These are phyloP conservation scores for Linnemannia elongata DNA, from an alignment of 192 early-diverging fungal species.

Conservation along the genomic window DNA sequence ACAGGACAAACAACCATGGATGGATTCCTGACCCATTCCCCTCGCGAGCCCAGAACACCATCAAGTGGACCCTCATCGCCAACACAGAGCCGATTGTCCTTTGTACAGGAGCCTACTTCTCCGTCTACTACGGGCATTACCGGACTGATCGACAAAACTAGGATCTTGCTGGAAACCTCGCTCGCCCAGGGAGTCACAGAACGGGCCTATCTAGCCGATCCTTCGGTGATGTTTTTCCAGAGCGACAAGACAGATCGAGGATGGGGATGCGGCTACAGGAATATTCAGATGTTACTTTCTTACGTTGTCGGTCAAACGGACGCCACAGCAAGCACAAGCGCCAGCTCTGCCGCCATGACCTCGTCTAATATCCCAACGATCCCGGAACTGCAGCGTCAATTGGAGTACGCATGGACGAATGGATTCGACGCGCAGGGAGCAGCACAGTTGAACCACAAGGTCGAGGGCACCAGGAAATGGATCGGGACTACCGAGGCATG, in stretches of 20 bases:
- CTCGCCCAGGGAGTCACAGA: constrained; percentile 26
- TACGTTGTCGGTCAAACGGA: constrained; percentile 51
- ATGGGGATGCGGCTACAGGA: constrained; percentile 83
- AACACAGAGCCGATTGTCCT: constrained; percentile 1
- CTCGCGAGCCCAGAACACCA: not conserved
- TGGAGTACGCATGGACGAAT: constrained; percentile 38
- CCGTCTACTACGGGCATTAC: not conserved
- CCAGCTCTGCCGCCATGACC: not conserved
- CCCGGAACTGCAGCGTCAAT: constrained; percentile 27
- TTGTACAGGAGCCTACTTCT: not conserved
- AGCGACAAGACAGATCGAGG: constrained; percentile 62
- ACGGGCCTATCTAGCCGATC: constrained; percentile 42
- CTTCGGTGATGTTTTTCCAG: constrained; percentile 23
- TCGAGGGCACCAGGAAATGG: constrained; percentile 74
- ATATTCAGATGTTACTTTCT: constrained; percentile 76
- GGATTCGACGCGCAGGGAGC: constrained; percentile 74
- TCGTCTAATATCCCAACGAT: constrained; percentile 18
- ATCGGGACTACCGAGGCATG: constrained; percentile 81
- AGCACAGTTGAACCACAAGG: constrained; percentile 64
- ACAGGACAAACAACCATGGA: constrained; percentile 52
- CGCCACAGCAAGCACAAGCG: not conserved
- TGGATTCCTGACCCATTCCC: constrained; percentile 18
- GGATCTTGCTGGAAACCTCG: constrained; percentile 23
- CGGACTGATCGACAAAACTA: constrained; percentile 19
- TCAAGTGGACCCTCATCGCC: not conserved